Conservation (phyloP, 352 stramenopile species). For the Phytopythium mirpurense region DNA sequence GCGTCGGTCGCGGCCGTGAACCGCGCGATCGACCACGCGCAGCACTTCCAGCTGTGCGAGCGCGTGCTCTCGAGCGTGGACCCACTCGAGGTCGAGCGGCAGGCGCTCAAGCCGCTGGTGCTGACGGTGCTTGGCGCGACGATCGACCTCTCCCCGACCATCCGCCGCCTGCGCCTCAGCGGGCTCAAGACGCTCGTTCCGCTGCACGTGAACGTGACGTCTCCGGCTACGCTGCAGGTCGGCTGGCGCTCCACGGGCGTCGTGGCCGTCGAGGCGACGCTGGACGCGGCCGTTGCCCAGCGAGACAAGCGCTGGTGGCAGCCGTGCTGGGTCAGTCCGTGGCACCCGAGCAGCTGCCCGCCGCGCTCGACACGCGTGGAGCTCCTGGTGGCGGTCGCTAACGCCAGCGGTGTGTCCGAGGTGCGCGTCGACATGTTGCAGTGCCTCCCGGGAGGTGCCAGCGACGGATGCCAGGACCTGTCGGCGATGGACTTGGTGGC, state of each 20-base stretch:
- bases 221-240: constrained; percentile 2
- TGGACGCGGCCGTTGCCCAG: neutral
- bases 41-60: constrained; percentile 5
- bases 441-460: neutral
- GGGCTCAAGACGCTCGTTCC: constrained; percentile 3
- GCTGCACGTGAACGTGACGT: constrained; percentile 4
- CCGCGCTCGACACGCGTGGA: neutral
- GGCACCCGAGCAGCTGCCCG: constrained; percentile 5
- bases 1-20: constrained; percentile 2
- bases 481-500: constrained; percentile 2
- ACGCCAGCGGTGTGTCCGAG: neutral
- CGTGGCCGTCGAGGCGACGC: neutral
- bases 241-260: constrained; percentile 1
- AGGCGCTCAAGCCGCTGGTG: neutral
- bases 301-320: constrained; percentile 9
- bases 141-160: neutral
- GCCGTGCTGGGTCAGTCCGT: constrained; percentile 6
- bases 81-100: neutral
- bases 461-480: neutral
- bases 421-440: constrained; percentile 2
- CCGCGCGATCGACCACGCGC: constrained; percentile 6
- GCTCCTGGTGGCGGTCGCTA: neutral
- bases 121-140: neutral
- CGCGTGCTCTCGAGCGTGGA: constrained; percentile 3
- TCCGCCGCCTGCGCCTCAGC: constrained; percentile 2